Evolutionary conservation across 2,329 filamentous ascomycete genomes (phyloP).

Genomic region (Fusarium proliferatum): DNA sequence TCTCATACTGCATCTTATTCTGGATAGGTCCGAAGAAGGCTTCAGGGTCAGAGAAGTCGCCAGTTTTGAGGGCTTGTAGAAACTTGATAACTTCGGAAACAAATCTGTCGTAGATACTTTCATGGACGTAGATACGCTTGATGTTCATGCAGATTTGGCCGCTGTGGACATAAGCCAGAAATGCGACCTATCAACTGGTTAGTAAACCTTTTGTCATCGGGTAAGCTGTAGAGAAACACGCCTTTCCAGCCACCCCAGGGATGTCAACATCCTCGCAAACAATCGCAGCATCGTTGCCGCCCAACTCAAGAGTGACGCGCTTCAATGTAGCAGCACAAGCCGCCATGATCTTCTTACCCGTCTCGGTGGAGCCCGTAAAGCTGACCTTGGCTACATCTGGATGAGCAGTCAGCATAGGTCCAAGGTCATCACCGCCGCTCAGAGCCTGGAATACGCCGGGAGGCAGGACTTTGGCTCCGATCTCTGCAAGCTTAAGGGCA

Average conservation of each 20-base stretch:
- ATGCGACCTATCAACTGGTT: not conserved
- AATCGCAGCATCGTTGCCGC: not conserved
- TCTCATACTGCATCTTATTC: slow-evolving; percentile 67
- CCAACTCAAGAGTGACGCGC: slow-evolving; percentile 68
- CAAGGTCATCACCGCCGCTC: slow-evolving; percentile 69
- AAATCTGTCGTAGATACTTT: not conserved
- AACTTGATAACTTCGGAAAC: not conserved
- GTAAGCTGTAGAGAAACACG: accelerated
- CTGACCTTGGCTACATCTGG: slow-evolving; percentile 69
- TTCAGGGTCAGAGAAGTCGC: slow-evolving; percentile 56
- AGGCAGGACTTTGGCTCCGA: slow-evolving; percentile 67
- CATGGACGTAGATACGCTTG: slow-evolving; percentile 4
- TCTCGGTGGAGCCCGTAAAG: slow-evolving; percentile 71
- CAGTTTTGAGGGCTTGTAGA: slow-evolving; percentile 51
- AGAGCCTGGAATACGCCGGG: slow-evolving; percentile 71
- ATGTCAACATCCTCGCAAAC: slow-evolving; percentile 7
- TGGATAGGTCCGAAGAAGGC: slow-evolving; percentile 65
- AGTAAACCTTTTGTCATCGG: accelerated
- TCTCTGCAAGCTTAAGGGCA: slow-evolving; percentile 67
- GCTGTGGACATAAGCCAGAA: not conserved
- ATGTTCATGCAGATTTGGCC: slow-evolving; percentile 7
- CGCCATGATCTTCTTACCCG: slow-evolving; percentile 59
- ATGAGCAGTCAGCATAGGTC: slow-evolving; percentile 66
- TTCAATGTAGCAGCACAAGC: slow-evolving; percentile 60
- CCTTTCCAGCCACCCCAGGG: slow-evolving; percentile 1